Conservation (phyloP, 768 basidiomycete genomes). For the Thelephora ganbajun region DNA sequence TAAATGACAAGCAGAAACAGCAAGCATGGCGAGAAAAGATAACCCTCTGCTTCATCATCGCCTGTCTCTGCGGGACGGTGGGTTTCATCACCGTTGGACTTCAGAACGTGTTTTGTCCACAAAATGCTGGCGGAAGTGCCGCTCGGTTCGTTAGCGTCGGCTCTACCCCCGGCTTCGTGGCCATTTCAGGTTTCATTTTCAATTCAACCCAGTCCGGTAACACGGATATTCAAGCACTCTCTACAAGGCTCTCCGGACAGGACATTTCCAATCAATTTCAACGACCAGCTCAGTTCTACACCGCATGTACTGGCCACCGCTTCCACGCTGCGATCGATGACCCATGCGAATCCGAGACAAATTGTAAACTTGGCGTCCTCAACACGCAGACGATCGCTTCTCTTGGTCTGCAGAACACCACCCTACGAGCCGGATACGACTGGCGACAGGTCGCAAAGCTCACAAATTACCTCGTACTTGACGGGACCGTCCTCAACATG, state of each 20-base stretch:
- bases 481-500: conserved; percentile 91
- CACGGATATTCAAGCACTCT: conserved; percentile 36
- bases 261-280: conserved; percentile 86
- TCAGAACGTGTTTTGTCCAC: conserved; percentile 83
- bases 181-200: conserved; percentile 64
- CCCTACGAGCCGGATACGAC: conserved; percentile 67
- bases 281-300: conserved; percentile 51
- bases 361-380: conserved; percentile 57
- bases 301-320: conserved; percentile 44
- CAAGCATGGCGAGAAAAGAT: conserved; percentile 99
- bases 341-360: conserved; percentile 45
- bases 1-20: conserved; percentile 61
- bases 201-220: conserved; percentile 46
- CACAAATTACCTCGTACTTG: conserved; percentile 71
- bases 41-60: conserved; percentile 78
- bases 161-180: conserved; percentile 45
- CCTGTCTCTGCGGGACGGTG: conserved; percentile 60
- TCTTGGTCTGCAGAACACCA: conserved; percentile 56
- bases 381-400: conserved; percentile 40
- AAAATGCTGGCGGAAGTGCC: conserved; percentile 26
- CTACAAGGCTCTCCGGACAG: conserved; percentile 49
- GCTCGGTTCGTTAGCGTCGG: conserved; percentile 35
- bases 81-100: conserved; percentile 94
- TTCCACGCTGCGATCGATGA: conserved; percentile 61
- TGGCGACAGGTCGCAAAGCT: conserved; percentile 79